Evolutionary conservation across 2,329 filamentous ascomycete species (phyloP).

Genomic region (Davidsoniella neocaledoniae): DNA sequence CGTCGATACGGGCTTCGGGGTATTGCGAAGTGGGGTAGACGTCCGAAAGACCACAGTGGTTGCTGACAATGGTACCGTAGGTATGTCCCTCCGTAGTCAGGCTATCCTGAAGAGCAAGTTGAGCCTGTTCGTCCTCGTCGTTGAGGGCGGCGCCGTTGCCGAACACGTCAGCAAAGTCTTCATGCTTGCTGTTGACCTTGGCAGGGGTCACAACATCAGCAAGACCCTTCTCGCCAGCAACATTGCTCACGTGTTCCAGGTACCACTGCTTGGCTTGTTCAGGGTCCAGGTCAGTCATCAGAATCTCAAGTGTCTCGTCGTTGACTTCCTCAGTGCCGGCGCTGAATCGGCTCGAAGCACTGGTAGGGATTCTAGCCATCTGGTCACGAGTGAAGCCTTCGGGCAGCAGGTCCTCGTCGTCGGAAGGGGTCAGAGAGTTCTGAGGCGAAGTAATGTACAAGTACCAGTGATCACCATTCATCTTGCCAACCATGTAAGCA

Average conservation of each 20-base stretch:
- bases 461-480: conserved; percentile 99
- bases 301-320: conserved; percentile 62
- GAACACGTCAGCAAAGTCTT: conserved; percentile 64
- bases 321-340: conserved; percentile 30
- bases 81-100: conserved; percentile 87
- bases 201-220: conserved; percentile 26
- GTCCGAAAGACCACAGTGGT: conserved; percentile 72
- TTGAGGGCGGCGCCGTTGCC: conserved; percentile 44
- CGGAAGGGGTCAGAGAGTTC: conserved; percentile 61
- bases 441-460: conserved; percentile 87
- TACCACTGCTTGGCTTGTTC: conserved; percentile 58
- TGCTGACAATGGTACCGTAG: conserved; percentile 79
- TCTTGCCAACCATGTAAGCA: conserved; percentile 98
- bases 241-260: conserved; percentile 60
- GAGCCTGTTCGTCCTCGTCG: conserved; percentile 31
- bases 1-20: conserved; percentile 83
- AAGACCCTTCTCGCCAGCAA: conserved; percentile 67
- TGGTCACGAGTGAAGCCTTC: conserved; percentile 22
- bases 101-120: conserved; percentile 44
- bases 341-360: conserved; percentile 22
- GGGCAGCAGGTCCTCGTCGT: conserved; percentile 18
- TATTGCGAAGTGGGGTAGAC: conserved; percentile 79
- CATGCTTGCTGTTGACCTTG: conserved; percentile 21
- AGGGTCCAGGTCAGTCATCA: conserved; percentile 55
- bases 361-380: conserved; percentile 38